Percentiles rank a stretch among this genome's conserved stretches.
Conservation (phyloP, 495 filamentous ascomycete species). For the Durotheca rogersii region DNA sequence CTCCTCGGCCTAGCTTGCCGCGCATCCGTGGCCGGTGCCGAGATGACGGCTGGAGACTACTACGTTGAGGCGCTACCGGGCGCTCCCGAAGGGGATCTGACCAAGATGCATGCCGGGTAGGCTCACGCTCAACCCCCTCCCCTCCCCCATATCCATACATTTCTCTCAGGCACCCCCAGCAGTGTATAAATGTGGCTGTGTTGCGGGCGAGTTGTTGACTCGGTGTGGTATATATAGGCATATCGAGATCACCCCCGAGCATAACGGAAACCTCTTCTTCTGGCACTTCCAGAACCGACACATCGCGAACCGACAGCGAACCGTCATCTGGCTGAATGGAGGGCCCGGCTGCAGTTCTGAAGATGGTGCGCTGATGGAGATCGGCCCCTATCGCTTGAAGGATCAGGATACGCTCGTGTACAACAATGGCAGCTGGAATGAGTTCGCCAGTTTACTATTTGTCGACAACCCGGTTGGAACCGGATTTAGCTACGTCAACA, state of each 20-base stretch:
- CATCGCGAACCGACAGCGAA: conserved; percentile 87
- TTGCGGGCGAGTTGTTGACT: conserved; percentile 33
- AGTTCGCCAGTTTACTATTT: conserved; percentile 94
- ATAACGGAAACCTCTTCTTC: conserved; percentile 94
- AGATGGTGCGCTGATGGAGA: conserved; percentile 96
- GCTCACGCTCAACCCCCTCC: conserved; percentile 32
- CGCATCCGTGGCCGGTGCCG: conserved; percentile 36
- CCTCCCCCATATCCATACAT: too few species aligned
- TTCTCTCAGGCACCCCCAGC: background rate
- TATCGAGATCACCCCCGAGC: conserved; percentile 79
- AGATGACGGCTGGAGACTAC: conserved; percentile 73
- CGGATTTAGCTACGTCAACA: conserved; percentile 92
- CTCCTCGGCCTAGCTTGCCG: conserved; percentile 40
- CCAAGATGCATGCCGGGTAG: conserved; percentile 99
- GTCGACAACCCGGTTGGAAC: conserved; percentile 97
- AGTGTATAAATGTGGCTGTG: conserved; percentile 7
- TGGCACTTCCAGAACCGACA: conserved; percentile 96
- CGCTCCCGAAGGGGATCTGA: conserved; percentile 71
- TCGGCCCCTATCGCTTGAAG: conserved; percentile 88
- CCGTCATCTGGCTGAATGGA: conserved; percentile 96
- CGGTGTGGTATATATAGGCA: conserved; percentile 57
- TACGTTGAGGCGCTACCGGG: conserved; percentile 84
- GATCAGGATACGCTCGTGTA: conserved; percentile 70
- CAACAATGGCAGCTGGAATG: conserved; percentile 93
- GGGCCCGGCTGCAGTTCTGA: conserved; percentile 95